Evolutionary conservation across 306 rosid species (phyloP), one percentile per base, ranked within the genome.

Genomic region (Cotoneaster glaucophyllus): DNA sequence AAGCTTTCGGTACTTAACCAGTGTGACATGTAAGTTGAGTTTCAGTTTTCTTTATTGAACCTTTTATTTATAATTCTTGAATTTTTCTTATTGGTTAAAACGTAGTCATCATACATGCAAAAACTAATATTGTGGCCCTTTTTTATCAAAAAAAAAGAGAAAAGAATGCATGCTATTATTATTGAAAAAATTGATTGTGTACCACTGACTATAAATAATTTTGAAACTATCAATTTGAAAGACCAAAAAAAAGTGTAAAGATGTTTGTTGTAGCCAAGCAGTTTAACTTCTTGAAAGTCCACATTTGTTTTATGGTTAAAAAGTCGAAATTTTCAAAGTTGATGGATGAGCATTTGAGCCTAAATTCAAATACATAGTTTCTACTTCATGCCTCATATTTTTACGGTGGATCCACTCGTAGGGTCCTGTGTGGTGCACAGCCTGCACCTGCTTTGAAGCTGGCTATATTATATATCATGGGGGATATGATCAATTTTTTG

Each of bases 1-100:
- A 94, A 90, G 87, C 88, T 94, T 59, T 67, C 70, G 72, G 93
- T 90, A 79, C 96, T 94, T 70, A 94, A 94, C 82, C 86, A 88
- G 75, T 94, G 98, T 80, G 92, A 92, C 78, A 69, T 90, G 98
- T 94, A 87, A 90, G 98, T 86, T 71, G 67, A 25, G 34, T 28
- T 52, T 65, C 65, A 50, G 58, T 52, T 63, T 5, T 67, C 64
- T 78, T 39, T 61, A 50, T 12, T 69, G 53, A 69, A 26, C 73
- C 43, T 59, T 37, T 37, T 37, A 37, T 37, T 37, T 24, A 11
- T 32, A 24, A 17, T 56, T 18, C 62, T 50, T 70, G 64, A 52
- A 19, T 69, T 12, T 22, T 28, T 1, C 8, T 26, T 28, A 1
- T 6, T 9, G 50, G 22, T 57, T 48, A 8, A 25, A 59, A 6